Conservation (phyloP, 2,329 filamentous ascomycete genomes). For the Sporothrix luriei region DNA sequence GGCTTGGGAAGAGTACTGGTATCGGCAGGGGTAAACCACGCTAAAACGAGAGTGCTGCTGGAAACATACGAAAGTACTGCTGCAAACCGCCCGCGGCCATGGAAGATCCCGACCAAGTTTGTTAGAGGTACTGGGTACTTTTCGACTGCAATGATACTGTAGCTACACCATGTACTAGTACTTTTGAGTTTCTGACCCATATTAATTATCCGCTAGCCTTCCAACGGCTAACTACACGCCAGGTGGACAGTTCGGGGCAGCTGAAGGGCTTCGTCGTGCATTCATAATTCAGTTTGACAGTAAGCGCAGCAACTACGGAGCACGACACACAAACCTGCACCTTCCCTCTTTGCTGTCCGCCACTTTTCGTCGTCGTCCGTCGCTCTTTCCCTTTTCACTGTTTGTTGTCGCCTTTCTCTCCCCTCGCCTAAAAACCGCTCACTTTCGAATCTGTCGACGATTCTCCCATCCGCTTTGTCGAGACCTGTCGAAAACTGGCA, state of each 20-base stretch:
- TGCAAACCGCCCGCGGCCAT: background rate
- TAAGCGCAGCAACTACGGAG: background rate
- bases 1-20: background rate
- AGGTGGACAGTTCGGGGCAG: conserved; percentile 18
- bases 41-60: conserved; percentile 9
- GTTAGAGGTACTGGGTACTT: conserved; percentile 1
- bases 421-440: background rate
- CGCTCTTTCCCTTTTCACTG: background rate
- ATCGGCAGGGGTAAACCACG: conserved; percentile 10
- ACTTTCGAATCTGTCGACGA: background rate
- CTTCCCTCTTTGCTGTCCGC: background rate
- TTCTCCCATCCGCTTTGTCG: background rate
- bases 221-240: conserved; percentile 5
- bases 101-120: background rate
- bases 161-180: background rate
- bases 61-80: background rate
- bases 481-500: background rate
- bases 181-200: background rate
- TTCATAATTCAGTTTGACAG: conserved; percentile 4
- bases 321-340: conserved; percentile 7
- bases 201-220: background rate
- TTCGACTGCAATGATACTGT: background rate
- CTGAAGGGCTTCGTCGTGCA: background rate
- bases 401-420: background rate
- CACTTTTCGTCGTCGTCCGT: background rate